Conservation (phyloP, 352 stramenopile species). For the Phytophthora europaea region DNA sequence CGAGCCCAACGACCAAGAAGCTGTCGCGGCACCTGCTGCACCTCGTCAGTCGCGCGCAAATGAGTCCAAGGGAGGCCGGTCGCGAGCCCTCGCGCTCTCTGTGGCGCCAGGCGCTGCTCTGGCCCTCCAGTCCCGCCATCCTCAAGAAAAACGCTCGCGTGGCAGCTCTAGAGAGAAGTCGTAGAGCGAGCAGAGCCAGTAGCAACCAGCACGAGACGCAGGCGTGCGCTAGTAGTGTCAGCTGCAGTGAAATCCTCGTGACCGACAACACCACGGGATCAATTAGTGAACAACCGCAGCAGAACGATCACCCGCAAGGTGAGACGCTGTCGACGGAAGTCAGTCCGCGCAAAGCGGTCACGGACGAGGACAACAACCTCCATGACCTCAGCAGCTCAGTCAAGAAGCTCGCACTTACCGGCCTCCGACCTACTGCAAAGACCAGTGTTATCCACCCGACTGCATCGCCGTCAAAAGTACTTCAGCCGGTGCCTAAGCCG, state of each 20-base stretch:
- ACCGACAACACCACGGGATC: not conserved
- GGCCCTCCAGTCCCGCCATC: constrained; percentile 42
- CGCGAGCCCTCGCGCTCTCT: constrained; percentile 37
- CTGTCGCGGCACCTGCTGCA: constrained; percentile 39
- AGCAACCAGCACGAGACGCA: constrained; percentile 39
- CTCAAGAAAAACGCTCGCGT: constrained; percentile 46
- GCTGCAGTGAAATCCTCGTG: constrained; percentile 17
- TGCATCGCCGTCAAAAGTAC: constrained; percentile 15
- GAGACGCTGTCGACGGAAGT: not conserved
- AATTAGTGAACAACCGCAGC: constrained; percentile 13
- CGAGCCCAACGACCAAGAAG: constrained; percentile 23
- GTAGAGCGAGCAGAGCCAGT: constrained; percentile 8
- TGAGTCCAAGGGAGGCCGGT: constrained; percentile 22
- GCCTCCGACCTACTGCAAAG: constrained; percentile 21
- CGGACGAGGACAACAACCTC: constrained; percentile 33
- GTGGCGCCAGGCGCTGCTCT: constrained; percentile 49
- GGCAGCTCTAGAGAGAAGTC: constrained; percentile 24
- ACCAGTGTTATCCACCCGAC: constrained; percentile 16
- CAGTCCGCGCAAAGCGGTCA: constrained; percentile 16
- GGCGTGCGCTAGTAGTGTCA: constrained; percentile 11
- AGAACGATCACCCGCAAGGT: constrained; percentile 23
- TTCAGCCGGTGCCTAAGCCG: constrained; percentile 15
- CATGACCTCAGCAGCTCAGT: constrained; percentile 41
- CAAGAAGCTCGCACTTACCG: constrained; percentile 40
- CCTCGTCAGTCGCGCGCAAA: constrained; percentile 27